Conservation (phyloP, 2,329 filamentous ascomycete species). For the Dryadomyces quercivorus region DNA sequence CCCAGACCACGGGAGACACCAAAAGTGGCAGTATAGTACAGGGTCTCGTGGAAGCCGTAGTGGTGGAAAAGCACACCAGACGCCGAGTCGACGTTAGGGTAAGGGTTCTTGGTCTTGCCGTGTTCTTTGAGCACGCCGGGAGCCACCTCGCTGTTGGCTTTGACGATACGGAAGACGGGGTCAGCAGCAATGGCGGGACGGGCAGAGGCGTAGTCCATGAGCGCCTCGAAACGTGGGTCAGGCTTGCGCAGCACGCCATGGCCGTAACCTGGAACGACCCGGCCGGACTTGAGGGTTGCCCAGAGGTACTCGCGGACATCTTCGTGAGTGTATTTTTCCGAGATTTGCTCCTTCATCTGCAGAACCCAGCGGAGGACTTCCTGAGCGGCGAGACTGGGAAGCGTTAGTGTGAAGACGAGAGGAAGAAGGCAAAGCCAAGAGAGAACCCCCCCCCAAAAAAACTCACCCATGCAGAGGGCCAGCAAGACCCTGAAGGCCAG, state of each 20-base stretch:
- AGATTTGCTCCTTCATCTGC: conserved; percentile 86
- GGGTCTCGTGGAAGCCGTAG: conserved; percentile 92
- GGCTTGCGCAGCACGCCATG: conserved; percentile 95
- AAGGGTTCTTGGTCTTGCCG: conserved; percentile 97
- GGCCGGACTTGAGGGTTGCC: conserved; percentile 83
- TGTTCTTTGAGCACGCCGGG: conserved; percentile 86
- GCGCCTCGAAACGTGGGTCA: conserved; percentile 87
- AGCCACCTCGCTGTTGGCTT: conserved; percentile 85
- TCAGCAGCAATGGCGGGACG: conserved; percentile 76
- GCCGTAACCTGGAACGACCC: conserved; percentile 89
- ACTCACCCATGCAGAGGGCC: conserved; percentile 74
- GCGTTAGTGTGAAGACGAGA: background rate
- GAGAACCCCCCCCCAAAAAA: background rate
- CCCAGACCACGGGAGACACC: conserved; percentile 63
- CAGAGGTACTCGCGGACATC: conserved; percentile 87
- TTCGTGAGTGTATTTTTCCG: conserved; percentile 61
- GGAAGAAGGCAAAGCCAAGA: conserved; percentile 1
- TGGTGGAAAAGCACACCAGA: conserved; percentile 96
- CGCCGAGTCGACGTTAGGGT: conserved; percentile 89
- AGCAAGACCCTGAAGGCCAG: conserved; percentile 86
- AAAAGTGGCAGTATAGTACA: conserved; percentile 78
- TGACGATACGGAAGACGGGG: conserved; percentile 87
- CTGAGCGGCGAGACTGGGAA: conserved; percentile 69
- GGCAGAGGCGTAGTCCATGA: conserved; percentile 87
- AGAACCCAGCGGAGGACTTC: conserved; percentile 95